Conservation (phyloP, 2,329 filamentous ascomycete species). For the Paracorniculantispora psalliotae region DNA sequence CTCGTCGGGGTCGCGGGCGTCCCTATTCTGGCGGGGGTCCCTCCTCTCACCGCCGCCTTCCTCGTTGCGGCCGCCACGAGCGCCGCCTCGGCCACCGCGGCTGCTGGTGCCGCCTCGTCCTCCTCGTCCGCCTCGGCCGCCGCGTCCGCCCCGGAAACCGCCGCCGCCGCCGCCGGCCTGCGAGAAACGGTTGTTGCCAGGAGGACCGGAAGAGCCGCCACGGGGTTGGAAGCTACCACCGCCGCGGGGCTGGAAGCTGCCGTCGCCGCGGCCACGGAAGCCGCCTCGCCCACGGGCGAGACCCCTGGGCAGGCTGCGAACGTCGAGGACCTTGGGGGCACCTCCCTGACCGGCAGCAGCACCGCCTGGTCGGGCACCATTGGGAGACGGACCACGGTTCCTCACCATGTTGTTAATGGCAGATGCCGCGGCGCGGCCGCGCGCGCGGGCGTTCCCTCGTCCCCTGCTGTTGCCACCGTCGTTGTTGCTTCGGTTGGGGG, state of each 20-base stretch:
- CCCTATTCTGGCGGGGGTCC: constrained; percentile 12
- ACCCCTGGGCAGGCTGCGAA: constrained; percentile 33
- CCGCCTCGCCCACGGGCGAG: constrained; percentile 24
- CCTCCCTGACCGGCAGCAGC: not conserved
- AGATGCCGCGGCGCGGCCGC: constrained; percentile 29
- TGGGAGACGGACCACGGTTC: constrained; percentile 14
- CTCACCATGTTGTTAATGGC: constrained; percentile 30
- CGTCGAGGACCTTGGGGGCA: constrained; percentile 33
- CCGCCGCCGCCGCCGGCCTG: constrained; percentile 15
- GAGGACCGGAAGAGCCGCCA: not conserved
- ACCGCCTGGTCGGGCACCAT: not conserved
- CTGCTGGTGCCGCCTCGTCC: not conserved
- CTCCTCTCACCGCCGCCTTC: constrained; percentile 12
- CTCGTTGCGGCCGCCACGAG: constrained; percentile 10
- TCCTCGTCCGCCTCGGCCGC: constrained; percentile 16
- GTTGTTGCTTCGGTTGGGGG: not conserved
- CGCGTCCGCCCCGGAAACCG: not conserved
- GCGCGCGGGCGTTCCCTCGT: constrained; percentile 22
- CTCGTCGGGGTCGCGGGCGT: constrained; percentile 21
- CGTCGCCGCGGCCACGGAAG: constrained; percentile 15
- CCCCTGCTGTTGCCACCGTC: constrained; percentile 11
- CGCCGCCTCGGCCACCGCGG: not conserved
- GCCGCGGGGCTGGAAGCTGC: constrained; percentile 3
- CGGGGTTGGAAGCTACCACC: constrained; percentile 2
- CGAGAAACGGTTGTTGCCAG: constrained; percentile 15